Evolutionary conservation across 2,329 filamentous ascomycete genomes (phyloP), one percentile per base, ranked within the genome.

Genomic region (Pleomassaria siparia): DNA sequence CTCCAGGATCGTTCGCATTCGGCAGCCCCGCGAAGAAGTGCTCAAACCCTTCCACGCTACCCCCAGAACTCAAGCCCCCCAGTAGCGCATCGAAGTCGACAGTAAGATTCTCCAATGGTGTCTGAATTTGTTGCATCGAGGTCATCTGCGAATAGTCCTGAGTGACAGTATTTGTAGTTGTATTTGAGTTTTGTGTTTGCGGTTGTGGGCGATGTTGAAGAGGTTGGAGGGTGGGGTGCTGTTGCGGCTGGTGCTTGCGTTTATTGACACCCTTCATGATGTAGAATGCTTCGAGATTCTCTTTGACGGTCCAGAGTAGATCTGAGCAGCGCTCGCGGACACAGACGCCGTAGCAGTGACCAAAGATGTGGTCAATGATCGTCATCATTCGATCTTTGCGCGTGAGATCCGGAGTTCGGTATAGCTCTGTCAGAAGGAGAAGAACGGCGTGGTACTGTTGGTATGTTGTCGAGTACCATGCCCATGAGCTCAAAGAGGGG

Each of bases 301-400:
- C 65, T 35, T 71, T 71, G 3, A 71, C 66, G 1, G 64, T 68
- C 58, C 64, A 68, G 11, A 71, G 55, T 5, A 71, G 55, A 26
- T 70, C 67, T 0, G 57, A 59, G 40, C 67, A 70, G 13, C 67
- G 62, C 40, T 71, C 66, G 16, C 64, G 58, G 1, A 71, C 61
- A 26, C 59, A 62, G 40, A 69, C 57, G 46, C 67, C 67, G 47
- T 71, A 71, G 53, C 67, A 70, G 51, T 71, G 67, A 2, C 67
- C 67, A 49, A 71, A 71, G 22, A 71, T 66, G 46, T 71, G 67
- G 52, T 70, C 67, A 49, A 71, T 70, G 36, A 71, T 69, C 1
- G 67, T 71, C 44, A 64, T 62, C 65, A 71, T 71, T 43, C 67
- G 55, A 30, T 71, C 66, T 53, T 66, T 70, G 6, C 62, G 53